These are phyloP conservation scores for Dactylellina parvicollis DNA, from an alignment of 2,329 filamentous ascomycete genomes.

Conservation along the genomic window DNA sequence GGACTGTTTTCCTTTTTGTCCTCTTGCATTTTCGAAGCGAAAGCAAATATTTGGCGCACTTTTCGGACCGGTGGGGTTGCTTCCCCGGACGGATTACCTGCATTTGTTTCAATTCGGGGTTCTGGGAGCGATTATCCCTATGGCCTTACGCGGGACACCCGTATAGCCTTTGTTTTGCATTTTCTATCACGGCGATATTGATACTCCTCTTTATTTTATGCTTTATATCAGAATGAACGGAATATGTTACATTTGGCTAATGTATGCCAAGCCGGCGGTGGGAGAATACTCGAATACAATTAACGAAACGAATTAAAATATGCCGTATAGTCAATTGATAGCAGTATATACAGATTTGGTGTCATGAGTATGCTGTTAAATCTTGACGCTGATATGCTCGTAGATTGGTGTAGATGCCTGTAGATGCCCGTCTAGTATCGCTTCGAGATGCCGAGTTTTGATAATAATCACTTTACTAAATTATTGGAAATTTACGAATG, in stretches of 20 bases:
- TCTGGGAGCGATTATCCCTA: conserved; percentile 19
- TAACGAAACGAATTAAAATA: no score
- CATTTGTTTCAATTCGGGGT: conserved; percentile 26
- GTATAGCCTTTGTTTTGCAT: conserved; percentile 24
- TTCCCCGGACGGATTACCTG: conserved; percentile 28
- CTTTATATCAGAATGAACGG: conserved; percentile 4
- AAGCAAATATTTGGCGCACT: conserved; percentile 39
- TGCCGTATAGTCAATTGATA: no score
- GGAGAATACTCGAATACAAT: no score
- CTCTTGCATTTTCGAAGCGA: conserved; percentile 24
- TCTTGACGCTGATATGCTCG: no score
- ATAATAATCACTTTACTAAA: no score
- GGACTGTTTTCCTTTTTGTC: background rate
- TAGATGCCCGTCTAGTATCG: no score
- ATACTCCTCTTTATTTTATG: background rate
- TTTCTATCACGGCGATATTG: conserved; percentile 4
- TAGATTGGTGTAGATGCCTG: no score
- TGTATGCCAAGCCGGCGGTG: background rate
- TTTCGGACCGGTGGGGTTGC: conserved; percentile 5
- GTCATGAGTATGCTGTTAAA: no score
- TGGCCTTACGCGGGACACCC: conserved; percentile 20
- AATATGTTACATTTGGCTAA: background rate
- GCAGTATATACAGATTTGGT: background rate
- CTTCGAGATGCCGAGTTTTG: no score
- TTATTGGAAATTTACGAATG: conserved; percentile 88